Base-by-base conservation (phyloP, 129 eudicot species). In the Saussurea involucrata region DNA sequence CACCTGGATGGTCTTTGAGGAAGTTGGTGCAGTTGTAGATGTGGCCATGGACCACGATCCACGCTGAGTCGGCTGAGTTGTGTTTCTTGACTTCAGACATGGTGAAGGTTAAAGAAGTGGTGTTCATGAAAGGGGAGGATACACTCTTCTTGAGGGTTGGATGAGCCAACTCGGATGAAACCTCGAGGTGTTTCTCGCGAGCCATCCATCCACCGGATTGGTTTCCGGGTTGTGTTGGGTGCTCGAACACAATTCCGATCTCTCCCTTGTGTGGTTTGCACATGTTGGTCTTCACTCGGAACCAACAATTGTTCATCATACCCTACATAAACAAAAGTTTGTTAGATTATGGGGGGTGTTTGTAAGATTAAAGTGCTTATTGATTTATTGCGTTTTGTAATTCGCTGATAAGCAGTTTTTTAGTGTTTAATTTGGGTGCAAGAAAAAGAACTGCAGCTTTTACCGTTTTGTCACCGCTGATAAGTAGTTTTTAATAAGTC, bases 291-390 rank as follows among this genome's bases (percentile, higher is more conserved):
- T 88, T 95, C 24, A 95, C 94, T 58, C 94, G 87, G 81, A 95
- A 95, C 99, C 99, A 95, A 37, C 99, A 95, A 44, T 95, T 95
- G 84, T 95, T 95, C 99, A 95, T 95, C 99, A 95, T 95, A 1
- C 99, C 99, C 99, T 95, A 63, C 10, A 81, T 17, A 25, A 21
- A 22, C 17, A 60, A 49, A 49, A 15, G 7, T 13, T 0, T 46
- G 29, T 27, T 1, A 27, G 2, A 3, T 27, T 27, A 27, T n/a
- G n/a, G n/a, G n/a, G n/a, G n/a, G n/a, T n/a, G n/a, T n/a, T n/a
- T n/a, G n/a, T n/a, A n/a, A n/a, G n/a, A n/a, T n/a, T n/a, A n/a
- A n/a, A n/a, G n/a, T n/a, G n/a, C n/a, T n/a, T n/a, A n/a, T n/a
- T n/a, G n/a, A n/a, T n/a, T n/a, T n/a, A n/a, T n/a, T n/a, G n/a